Percentiles rank a stretch among this genome's conserved stretches.
Evolutionary conservation across 768 basidiomycete species (phyloP).

Genomic region (Phanerodontia chrysosporium): DNA sequence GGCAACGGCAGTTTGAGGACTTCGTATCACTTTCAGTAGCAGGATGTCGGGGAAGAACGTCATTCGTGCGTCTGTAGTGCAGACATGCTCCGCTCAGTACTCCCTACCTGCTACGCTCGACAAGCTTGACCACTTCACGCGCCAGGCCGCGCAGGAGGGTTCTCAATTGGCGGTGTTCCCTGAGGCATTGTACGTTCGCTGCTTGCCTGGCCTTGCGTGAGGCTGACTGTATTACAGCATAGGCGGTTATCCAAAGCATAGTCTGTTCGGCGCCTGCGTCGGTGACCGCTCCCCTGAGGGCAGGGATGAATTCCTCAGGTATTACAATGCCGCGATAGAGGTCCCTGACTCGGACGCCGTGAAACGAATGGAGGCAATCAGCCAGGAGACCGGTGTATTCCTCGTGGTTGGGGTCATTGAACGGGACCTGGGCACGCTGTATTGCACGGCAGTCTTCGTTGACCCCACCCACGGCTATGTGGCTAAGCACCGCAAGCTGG

Average conservation of each 20-base stretch:
- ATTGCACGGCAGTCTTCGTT: conserved; percentile 57
- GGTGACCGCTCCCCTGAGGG: conserved; percentile 48
- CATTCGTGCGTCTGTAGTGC: conserved; percentile 49
- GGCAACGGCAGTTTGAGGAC: background rate
- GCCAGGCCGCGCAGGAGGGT: conserved; percentile 41
- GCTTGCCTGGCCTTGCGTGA: background rate
- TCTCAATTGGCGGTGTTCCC: conserved; percentile 52
- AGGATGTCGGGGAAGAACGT: conserved; percentile 20
- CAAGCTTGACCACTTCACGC: conserved; percentile 45
- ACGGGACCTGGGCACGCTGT: conserved; percentile 53
- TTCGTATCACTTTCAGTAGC: background rate
- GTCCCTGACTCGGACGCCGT: conserved; percentile 47
- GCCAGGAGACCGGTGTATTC: conserved; percentile 45
- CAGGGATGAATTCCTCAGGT: conserved; percentile 55
- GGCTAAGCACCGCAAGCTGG: conserved; percentile 61
- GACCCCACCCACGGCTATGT: conserved; percentile 47
- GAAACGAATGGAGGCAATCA: conserved; percentile 43
- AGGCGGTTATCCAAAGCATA: conserved; percentile 59
- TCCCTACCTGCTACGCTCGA: conserved; percentile 41
- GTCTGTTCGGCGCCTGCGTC: conserved; percentile 46
- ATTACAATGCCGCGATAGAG: conserved; percentile 50
- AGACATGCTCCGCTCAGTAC: conserved; percentile 45
- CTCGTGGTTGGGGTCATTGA: conserved; percentile 61
- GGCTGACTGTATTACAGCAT: conserved; percentile 29
- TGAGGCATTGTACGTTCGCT: conserved; percentile 48